These are phyloP conservation scores for Syzygium jambos DNA, from an alignment of 345 rosid species.

Conservation along the genomic window DNA sequence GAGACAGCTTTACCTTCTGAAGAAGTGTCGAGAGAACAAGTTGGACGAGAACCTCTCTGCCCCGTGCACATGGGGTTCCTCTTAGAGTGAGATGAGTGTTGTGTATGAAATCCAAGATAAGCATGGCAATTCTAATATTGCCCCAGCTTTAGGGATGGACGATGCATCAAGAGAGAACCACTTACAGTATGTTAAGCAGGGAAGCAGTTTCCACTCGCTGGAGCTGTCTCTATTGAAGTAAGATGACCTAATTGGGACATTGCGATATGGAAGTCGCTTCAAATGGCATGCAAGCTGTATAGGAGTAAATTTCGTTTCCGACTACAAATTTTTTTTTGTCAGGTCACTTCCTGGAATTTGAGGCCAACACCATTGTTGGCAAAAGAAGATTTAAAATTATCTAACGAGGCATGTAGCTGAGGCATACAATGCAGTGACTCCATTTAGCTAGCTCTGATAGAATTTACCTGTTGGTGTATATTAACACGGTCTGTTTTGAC, in stretches of 20 bases:
- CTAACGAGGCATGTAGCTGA: not conserved
- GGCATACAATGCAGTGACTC: not conserved
- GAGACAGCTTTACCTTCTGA: conserved; percentile 54
- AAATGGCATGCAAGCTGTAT: not conserved
- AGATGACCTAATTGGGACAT: not conserved
- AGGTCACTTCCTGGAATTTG: not conserved
- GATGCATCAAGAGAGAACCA: not conserved
- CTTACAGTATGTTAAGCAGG: not conserved
- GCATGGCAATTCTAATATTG: not conserved
- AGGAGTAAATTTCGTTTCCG: not conserved
- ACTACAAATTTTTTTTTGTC: not conserved
- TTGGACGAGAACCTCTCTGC: conserved; percentile 59
- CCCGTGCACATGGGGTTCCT: conserved; percentile 19
- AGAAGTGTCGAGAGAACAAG: conserved; percentile 60
- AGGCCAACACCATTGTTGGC: not conserved
- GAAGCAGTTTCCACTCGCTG: not conserved
- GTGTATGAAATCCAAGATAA: not conserved
- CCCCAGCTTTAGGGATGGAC: not conserved
- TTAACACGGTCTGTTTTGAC: not conserved
- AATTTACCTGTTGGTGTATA: not conserved
- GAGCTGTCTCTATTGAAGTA: not conserved
- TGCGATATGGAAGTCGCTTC: not conserved
- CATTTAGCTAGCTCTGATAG: not conserved
- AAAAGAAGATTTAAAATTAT: not conserved
- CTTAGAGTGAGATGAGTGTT: not conserved